Percentiles rank a stretch among this genome's conserved stretches.
phyloP scores from a whole-genome alignment of 345 rosid genomes.

The Populus pruinosa region DNA sequence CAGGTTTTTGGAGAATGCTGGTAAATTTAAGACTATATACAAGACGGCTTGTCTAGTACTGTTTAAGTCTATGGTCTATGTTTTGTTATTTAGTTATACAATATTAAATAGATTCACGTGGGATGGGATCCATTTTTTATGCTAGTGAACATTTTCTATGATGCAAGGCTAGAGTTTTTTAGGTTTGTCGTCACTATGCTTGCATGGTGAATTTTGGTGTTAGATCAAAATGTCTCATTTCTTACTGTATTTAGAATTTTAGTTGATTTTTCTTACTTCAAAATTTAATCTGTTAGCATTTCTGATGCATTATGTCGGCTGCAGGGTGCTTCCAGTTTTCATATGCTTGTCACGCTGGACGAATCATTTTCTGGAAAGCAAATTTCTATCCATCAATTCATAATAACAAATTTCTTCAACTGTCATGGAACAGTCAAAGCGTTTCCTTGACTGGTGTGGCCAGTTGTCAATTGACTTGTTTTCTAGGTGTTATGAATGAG shows the following conservation, averaged over 20 bases:
- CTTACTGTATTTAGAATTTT: not conserved
- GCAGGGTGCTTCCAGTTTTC: not conserved
- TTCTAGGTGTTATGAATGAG: not conserved
- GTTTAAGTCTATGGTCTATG: no score
- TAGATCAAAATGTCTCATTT: not conserved
- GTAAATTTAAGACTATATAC: conserved; percentile 36
- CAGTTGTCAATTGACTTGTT: not conserved
- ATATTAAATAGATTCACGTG: not conserved
- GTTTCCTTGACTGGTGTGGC: not conserved
- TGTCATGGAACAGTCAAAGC: not conserved
- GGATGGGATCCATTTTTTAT: not conserved
- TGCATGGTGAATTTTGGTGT: no score
- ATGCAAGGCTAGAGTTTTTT: not conserved
- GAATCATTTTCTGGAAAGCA: not conserved
- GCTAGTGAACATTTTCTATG: not conserved
- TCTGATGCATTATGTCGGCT: not conserved
- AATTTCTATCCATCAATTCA: not conserved
- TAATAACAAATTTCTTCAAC: not conserved
- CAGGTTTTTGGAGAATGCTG: conserved; percentile 67
- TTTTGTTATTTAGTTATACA: not conserved
- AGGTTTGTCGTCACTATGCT: no score
- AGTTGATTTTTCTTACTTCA: not conserved
- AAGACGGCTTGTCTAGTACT: no score
- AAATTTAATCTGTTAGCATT: not conserved
- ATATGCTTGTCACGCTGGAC: not conserved